Percentiles rank a stretch among this genome's conserved stretches.
Evolutionary conservation across 2,329 filamentous ascomycete genomes (phyloP).

Genomic region (Fusarium globosum): DNA sequence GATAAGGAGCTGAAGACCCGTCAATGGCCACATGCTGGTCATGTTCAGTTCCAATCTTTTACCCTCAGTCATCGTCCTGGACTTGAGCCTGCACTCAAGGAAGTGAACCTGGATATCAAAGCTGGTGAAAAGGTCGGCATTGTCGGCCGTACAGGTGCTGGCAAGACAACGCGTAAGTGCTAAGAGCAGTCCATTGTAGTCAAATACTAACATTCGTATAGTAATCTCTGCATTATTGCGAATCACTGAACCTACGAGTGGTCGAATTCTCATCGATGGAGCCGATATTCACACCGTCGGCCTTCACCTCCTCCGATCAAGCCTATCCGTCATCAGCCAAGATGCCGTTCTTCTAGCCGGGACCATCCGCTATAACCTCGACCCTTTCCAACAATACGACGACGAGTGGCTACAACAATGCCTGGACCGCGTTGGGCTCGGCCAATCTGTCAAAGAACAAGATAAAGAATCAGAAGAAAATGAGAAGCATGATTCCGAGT

Average conservation of each 20-base stretch:
- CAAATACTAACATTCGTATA: neutral
- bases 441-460: neutral
- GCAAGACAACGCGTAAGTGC: slow-evolving; percentile 20
- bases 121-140: slow-evolving; percentile 21
- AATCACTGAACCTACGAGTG: slow-evolving; percentile 21
- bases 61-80: slow-evolving; percentile 25
- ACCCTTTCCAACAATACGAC: slow-evolving; percentile 26
- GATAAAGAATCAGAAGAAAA: neutral
- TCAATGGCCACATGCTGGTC: slow-evolving; percentile 5
- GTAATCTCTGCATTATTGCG: slow-evolving; percentile 20
- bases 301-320: slow-evolving; percentile 19
- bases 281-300: slow-evolving; percentile 25
- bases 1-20: neutral
- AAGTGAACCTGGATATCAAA: slow-evolving; percentile 9
- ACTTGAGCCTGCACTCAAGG: slow-evolving; percentile 9
- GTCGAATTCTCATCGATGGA: slow-evolving; percentile 21
- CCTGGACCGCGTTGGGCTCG: slow-evolving; percentile 4
- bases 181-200: fast-evolving
- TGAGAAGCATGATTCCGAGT: neutral
- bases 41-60: slow-evolving; percentile 16
- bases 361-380: slow-evolving; percentile 24
- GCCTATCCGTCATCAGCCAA: slow-evolving; percentile 28
- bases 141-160: slow-evolving; percentile 23
- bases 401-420: slow-evolving; percentile 22
- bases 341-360: slow-evolving; percentile 25